These are phyloP conservation scores for Coemansia sp. DNA, from an alignment of 192 early-diverging fungal species.

Conservation along the genomic window DNA sequence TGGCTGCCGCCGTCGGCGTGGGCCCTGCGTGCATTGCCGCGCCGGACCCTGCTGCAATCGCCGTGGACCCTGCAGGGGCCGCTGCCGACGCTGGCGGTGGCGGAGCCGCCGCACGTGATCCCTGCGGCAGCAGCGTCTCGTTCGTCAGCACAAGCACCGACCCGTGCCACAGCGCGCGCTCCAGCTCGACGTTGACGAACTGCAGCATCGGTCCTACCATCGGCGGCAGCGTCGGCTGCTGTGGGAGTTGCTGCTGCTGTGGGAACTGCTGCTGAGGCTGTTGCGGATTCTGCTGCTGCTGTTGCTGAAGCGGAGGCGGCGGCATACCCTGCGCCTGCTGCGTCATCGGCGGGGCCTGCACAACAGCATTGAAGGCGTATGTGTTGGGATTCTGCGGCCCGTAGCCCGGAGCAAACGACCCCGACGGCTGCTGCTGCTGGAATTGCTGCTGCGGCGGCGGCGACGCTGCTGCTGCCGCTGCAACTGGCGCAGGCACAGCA, in stretches of 20 bases:
- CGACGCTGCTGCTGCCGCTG: constrained; percentile 13
- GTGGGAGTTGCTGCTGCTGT: constrained; percentile 7
- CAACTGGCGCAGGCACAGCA: constrained; percentile 15
- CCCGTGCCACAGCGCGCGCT: constrained; percentile 48
- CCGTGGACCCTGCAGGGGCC: constrained; percentile 4
- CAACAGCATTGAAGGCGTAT: neutral
- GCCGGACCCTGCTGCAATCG: neutral
- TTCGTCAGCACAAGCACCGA: constrained; percentile 51
- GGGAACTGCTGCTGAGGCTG: neutral
- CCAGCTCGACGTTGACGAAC: constrained; percentile 52
- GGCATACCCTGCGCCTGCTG: too few species aligned
- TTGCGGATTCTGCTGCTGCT: neutral
- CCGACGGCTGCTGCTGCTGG: constrained; percentile 4
- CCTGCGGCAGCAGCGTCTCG: constrained; percentile 45
- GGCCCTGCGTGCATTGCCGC: constrained; percentile 37
- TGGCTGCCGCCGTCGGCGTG: constrained; percentile 7
- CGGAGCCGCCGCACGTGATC: constrained; percentile 6
- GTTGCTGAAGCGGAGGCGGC: too few species aligned
- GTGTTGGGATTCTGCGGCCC: constrained; percentile 21
- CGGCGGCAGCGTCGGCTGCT: constrained; percentile 31
- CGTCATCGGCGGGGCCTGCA: neutral
- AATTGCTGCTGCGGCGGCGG: constrained; percentile 3
- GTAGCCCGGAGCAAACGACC: constrained; percentile 47
- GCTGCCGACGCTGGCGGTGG: neutral
- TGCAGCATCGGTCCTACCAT: constrained; percentile 52